These are phyloP conservation scores for Paramecium caudatum DNA, from an alignment of 73 alveolate genomes.

Conservation along the genomic window DNA sequence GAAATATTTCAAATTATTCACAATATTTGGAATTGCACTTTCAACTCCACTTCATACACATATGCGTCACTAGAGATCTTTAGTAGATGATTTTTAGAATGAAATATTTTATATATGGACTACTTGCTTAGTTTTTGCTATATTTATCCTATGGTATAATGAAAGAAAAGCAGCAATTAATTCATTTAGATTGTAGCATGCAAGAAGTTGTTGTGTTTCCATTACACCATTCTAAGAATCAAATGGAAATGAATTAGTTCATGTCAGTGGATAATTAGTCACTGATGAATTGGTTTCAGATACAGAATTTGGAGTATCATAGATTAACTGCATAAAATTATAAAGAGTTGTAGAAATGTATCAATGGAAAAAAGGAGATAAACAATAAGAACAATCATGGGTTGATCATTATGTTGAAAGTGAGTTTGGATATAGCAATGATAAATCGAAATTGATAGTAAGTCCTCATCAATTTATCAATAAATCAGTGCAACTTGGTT, in stretches of 20 bases:
- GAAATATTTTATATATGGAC: not conserved
- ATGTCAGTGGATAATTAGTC: not conserved
- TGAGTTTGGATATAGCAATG: conserved; percentile 37
- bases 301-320: not conserved
- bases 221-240: conserved; percentile 16
- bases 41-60: conserved; percentile 2
- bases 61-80: not conserved
- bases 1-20: not conserved
- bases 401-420: not conserved
- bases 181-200: not conserved
- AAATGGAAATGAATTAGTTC: not conserved
- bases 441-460: conserved; percentile 7
- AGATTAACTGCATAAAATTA: conserved; percentile 14
- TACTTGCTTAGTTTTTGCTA: not conserved
- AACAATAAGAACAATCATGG: not conserved
- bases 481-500: not conserved
- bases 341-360: not conserved
- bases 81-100: no score
- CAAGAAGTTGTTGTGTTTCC: not conserved
- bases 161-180: conserved; percentile 40
- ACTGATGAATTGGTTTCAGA: conserved; percentile 23
- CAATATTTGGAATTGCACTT: not conserved
- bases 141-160: not conserved
- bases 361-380: not conserved
- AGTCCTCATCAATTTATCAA: not conserved